Conservation (phyloP, 139 green algal species). For the Choricystis sp. region DNA sequence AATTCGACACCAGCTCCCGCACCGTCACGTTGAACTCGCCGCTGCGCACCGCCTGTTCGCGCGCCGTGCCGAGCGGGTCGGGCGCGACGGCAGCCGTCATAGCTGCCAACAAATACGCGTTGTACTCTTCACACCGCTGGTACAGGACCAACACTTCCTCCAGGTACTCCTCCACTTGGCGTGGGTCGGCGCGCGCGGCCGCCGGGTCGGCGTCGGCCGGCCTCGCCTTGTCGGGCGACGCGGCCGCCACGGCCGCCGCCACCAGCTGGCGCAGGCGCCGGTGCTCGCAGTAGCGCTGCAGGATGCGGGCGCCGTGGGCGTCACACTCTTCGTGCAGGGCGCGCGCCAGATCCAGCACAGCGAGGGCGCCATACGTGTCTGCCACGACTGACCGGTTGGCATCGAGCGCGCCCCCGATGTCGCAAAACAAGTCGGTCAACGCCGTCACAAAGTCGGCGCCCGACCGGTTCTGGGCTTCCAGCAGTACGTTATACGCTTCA, state of each 20-base stretch:
- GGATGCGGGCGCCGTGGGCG: slow-evolving; percentile 28
- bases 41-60: slow-evolving; percentile 27
- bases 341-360: slow-evolving; percentile 5
- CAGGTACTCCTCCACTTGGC: slow-evolving; percentile 44
- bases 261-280: slow-evolving; percentile 40
- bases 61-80: slow-evolving; percentile 7
- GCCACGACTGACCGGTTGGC: slow-evolving; percentile 50
- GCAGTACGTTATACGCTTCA: slow-evolving; percentile 33
- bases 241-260: slow-evolving; percentile 24
- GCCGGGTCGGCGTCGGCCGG: slow-evolving; percentile 1
- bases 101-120: slow-evolving; percentile 53
- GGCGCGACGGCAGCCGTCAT: slow-evolving; percentile 32
- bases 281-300: slow-evolving; percentile 60
- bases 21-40: slow-evolving; percentile 41
- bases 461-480: slow-evolving; percentile 13
- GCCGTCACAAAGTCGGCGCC: slow-evolving; percentile 45
- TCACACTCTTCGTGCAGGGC: slow-evolving; percentile 62
- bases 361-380: slow-evolving; percentile 46
- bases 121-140: slow-evolving; percentile 81
- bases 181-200: neutral
- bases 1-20: slow-evolving; percentile 69
- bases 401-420: slow-evolving; percentile 61
- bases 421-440: slow-evolving; percentile 62
- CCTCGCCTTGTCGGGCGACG: slow-evolving; percentile 11
- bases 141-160: slow-evolving; percentile 69